Conservation (phyloP, 345 rosid genomes). For the Ceriops zippeliana region DNA sequence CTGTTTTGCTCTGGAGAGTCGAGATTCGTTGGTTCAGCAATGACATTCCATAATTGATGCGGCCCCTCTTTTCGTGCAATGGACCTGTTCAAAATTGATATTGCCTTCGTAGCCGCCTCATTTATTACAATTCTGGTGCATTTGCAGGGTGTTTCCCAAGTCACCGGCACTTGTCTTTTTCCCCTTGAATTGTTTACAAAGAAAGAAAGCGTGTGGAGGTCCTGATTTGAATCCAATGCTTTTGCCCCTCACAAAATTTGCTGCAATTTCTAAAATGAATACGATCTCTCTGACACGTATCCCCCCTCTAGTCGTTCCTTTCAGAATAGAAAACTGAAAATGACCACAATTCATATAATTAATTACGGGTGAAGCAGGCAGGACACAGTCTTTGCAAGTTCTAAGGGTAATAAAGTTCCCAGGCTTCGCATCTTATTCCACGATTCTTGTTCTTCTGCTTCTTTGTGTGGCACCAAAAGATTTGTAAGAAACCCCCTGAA, state of each 20-base stretch:
- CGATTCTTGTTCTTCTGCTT: constrained; percentile 8
- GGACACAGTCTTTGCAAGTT: too few species aligned
- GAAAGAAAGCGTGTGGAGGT: constrained; percentile 19
- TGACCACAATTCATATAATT: too few species aligned
- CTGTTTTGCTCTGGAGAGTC: constrained; percentile 4
- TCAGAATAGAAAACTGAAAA: too few species aligned
- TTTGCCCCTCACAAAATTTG: neutral
- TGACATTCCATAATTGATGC: neutral
- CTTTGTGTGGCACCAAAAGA: constrained; percentile 7
- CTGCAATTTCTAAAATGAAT: neutral
- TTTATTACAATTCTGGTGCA: constrained; percentile 2
- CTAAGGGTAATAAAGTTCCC: too few species aligned
- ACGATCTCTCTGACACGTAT: too few species aligned
- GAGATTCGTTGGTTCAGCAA: neutral
- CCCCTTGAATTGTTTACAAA: too few species aligned
- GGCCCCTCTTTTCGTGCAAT: neutral
- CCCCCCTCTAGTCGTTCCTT: neutral
- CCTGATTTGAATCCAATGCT: constrained; percentile 25
- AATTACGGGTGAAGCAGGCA: too few species aligned
- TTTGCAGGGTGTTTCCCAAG: constrained; percentile 15
- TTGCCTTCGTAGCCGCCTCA: constrained; percentile 4
- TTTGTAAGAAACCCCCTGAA: too few species aligned
- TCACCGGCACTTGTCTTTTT: neutral
- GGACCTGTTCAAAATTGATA: neutral
- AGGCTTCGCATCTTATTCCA: too few species aligned